Base-by-base conservation (phyloP, 495 filamentous ascomycete species). In the Podospora appendiculata region DNA sequence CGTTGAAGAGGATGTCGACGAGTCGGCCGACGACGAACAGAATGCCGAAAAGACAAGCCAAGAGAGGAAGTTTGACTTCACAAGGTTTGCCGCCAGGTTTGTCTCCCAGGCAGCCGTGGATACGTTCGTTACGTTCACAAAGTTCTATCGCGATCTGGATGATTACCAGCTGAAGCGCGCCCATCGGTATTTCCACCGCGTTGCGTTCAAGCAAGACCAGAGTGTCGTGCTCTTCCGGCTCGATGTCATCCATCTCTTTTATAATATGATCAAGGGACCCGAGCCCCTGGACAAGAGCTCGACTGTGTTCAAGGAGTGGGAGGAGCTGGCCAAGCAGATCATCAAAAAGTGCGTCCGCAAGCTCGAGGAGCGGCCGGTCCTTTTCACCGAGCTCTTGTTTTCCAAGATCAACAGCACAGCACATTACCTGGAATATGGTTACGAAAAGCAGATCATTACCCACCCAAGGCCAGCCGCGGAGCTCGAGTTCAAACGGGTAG, bases 21-120 rank as follows among this genome's bases (percentile, higher is more conserved):
- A 77, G 12, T 89, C 86, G 1, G 88, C 85, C 39, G 84, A 82
- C 45, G 91, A 96, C 69, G 86, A 95, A 50, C 75, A 83, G 33
- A 68, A 73, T 13, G 87, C 84, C 1, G 82, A 88, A 50, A 71
- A 78, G 48, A 81, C 81, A 0, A 82, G 81, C 55, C 82, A 78
- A 42, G 94, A 99, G 64, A 80, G 93, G 14, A 93, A 90, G 55
- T 99, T 99, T 63, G 90, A 97, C 68, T 99, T 97, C 67, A 81
- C 73, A 33, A 83, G 87, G 4, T 97, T 96, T 57, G 71, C 85
- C 14, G 71, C 79, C 44, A 87, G 87, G 52, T 95, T 96, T 61
- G 79, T 86, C 53, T 85, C 82, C 8, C 89, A 96, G 61, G 82
- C 78, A 44, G 92, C 89, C 48, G 80, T 97, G 46, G 84, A 97